Evolutionary conservation across 202 grass and related monocot species (phyloP), one percentile per base, ranked within the genome.

Genomic region (Dendrocalamus latiflorus): DNA sequence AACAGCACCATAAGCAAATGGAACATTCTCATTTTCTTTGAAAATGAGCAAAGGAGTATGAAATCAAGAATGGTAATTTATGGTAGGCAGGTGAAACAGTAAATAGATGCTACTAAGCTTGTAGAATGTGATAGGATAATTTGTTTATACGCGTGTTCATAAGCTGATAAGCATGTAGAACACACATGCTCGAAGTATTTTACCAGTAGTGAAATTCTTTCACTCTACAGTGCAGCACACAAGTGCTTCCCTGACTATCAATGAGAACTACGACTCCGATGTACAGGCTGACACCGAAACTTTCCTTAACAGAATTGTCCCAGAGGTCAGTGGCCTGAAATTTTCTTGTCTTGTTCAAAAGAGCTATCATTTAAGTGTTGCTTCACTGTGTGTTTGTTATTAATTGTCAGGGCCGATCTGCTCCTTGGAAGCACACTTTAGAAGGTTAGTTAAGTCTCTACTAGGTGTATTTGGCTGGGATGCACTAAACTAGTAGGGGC

Each of bases 251-350:
- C 81, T 98, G 64, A 98, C 95, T 62, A 95, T 98, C 83, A 98
- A 98, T 63, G 93, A 95, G 85, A 98, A 98, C 53, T 98, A 98
- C 36, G 93, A 98, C 61, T 84, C 90, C 0, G 95, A 98, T 91
- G 95, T 98, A 33, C 93, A 92, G 83, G 88, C 75, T 65, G 95
- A 93, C 85, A 98, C 95, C 2, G 93, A 98, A 81, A 95, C 93
- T 68, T 98, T 95, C 69, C 95, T 98, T 47, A 98, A 90, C 73
- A 82, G 81, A 64, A 93, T 98, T 81, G 95, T 98, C n/a, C 93
- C 93, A 81, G 95, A 98, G 90, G 95, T 98, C 9, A 63, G 54
- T 62, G 53, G 9, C 41, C 16, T 37, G 38, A 53, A 21, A 8
- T 28, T 63, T 20, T 76, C 15, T 62, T 66, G 8, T 79, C 39